A percentile compares a stretch with the other conserved stretches of the same genome.
These are phyloP conservation scores for Pichia insulana DNA, from an alignment of 805 yeast genomes.

Conservation along the genomic window DNA sequence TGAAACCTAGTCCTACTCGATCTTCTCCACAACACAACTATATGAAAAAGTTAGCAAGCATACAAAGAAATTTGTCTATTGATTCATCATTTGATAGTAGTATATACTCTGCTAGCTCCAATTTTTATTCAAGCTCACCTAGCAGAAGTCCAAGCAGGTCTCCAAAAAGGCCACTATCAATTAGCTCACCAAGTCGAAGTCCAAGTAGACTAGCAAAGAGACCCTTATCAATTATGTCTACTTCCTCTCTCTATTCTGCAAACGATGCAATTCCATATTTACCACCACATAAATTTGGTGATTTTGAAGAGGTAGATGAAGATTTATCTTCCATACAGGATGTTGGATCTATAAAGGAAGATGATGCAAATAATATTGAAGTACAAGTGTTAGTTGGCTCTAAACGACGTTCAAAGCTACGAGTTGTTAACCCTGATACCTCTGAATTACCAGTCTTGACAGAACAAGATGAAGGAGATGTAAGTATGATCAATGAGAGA, in stretches of 20 bases:
- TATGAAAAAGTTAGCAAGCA: constrained; percentile 1
- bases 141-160: neutral
- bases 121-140: neutral
- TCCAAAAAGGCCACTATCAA: neutral
- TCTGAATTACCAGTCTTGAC: neutral
- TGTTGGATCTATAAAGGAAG: constrained; percentile 18
- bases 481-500: constrained; percentile 1
- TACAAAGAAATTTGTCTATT: neutral
- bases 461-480: neutral
- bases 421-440: constrained; percentile 55
- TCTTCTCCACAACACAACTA: constrained; percentile 4
- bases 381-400: constrained; percentile 68
- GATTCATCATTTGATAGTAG: neutral
- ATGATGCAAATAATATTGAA: constrained; percentile 43
- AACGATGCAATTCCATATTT: neutral
- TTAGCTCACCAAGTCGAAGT: neutral
- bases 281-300: neutral
- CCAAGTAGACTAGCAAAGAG: neutral
- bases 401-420: constrained; percentile 47
- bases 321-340: neutral
- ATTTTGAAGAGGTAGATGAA: neutral
- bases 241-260: neutral
- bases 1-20: neutral
- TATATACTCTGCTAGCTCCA: neutral
- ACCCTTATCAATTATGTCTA: constrained; percentile 1